A percentile compares a stretch with the other conserved stretches of the same genome.
phyloP scores from a whole-genome alignment of 768 basidiomycete species.

The Pholiota conissans region DNA sequence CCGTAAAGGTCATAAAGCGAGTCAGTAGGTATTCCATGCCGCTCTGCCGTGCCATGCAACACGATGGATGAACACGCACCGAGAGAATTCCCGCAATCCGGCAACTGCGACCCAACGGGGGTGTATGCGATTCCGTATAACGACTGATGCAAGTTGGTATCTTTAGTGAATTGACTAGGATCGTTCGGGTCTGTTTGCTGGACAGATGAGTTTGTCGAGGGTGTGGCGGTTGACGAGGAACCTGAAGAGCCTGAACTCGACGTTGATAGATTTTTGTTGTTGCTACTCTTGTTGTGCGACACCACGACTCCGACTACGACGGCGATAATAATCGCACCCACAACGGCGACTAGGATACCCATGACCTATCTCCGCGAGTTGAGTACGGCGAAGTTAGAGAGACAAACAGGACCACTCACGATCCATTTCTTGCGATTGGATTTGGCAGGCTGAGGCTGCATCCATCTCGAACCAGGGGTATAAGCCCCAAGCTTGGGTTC shows the following conservation, averaged over 20 bases:
- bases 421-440: slow-evolving; percentile 26
- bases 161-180: slow-evolving; percentile 76
- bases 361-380: slow-evolving; percentile 39
- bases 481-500: slow-evolving; percentile 23
- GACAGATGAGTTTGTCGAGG: slow-evolving; percentile 16
- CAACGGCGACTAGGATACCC: slow-evolving; percentile 37
- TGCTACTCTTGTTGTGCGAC: slow-evolving; percentile 32
- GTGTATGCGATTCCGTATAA: slow-evolving; percentile 92
- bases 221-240: slow-evolving; percentile 1
- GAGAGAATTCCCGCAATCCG: slow-evolving; percentile 61
- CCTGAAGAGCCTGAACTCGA: slow-evolving; percentile 3
- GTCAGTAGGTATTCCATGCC: neutral
- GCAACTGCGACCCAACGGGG: slow-evolving; percentile 70
- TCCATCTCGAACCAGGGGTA: slow-evolving; percentile 16
- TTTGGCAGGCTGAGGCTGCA: slow-evolving; percentile 16
- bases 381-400: neutral
- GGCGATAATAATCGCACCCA: slow-evolving; percentile 46
- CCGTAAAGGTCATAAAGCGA: slow-evolving; percentile 23
- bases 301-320: slow-evolving; percentile 62
- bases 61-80: slow-evolving; percentile 26
- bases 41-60: neutral
- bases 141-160: slow-evolving; percentile 64
- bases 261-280: slow-evolving; percentile 22
- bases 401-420: slow-evolving; percentile 14
- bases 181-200: slow-evolving; percentile 51